Evolutionary conservation across 2,329 filamentous ascomycete species (phyloP).

Genomic region (Claviceps sp.): DNA sequence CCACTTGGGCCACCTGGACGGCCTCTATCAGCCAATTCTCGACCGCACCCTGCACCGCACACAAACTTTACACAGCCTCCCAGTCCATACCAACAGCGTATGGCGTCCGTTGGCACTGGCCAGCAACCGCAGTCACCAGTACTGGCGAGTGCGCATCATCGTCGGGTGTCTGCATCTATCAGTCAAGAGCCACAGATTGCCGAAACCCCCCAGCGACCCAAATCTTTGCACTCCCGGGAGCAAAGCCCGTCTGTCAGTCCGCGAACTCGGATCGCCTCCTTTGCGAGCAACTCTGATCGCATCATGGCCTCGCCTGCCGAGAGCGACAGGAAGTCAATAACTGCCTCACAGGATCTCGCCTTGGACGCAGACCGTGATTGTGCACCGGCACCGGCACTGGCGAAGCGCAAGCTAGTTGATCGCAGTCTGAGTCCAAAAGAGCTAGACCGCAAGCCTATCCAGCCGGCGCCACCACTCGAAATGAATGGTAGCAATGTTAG

Average conservation of each 20-base stretch:
- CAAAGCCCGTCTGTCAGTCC: constrained; percentile 65
- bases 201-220: constrained; percentile 34
- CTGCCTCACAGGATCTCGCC: constrained; percentile 14
- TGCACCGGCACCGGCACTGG: constrained; percentile 10
- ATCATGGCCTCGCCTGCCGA: constrained; percentile 11
- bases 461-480: constrained; percentile 37
- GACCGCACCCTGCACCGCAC: constrained; percentile 28
- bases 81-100: constrained; percentile 47
- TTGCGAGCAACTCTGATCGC: constrained; percentile 30
- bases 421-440: constrained; percentile 34
- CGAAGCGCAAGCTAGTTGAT: constrained; percentile 27
- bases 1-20: constrained; percentile 40
- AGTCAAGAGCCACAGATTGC: constrained; percentile 29
- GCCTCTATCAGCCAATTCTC: constrained; percentile 24
- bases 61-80: constrained; percentile 33
- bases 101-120: constrained; percentile 15
- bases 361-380: constrained; percentile 15
- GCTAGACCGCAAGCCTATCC: constrained; percentile 33
- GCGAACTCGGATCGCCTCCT: constrained; percentile 50
- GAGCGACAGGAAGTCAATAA: constrained; percentile 13
- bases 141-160: constrained; percentile 9
- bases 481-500: constrained; percentile 26
- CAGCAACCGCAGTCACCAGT: constrained; percentile 21
- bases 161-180: constrained; percentile 23
- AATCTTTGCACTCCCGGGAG: constrained; percentile 50